Conservation (phyloP, 1,284 basidiomycete genomes). For the Chalciporus sp. region DNA sequence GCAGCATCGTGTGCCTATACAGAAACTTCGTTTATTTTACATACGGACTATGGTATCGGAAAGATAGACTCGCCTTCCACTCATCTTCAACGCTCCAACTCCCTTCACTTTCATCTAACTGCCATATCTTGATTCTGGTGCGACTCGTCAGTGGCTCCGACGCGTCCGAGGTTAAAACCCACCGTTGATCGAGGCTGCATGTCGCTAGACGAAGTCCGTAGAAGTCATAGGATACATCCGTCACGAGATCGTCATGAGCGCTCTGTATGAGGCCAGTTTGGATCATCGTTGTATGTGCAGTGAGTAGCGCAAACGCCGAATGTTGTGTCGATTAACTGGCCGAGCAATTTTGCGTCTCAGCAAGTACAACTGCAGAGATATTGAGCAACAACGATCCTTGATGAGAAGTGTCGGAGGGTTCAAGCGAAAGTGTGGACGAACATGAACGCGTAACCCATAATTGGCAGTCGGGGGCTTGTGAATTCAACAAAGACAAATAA, state of each 20-base stretch:
- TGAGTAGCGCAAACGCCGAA: too few species aligned
- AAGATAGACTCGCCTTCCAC: conserved; percentile 71
- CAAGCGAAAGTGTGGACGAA: not conserved
- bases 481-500: conserved; percentile 23
- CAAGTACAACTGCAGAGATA: not conserved
- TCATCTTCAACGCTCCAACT: conserved; percentile 79
- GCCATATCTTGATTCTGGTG: conserved; percentile 78
- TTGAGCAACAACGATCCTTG: not conserved
- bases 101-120: conserved; percentile 67
- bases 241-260: conserved; percentile 77
- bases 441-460: conserved; percentile 7
- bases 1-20: conserved; percentile 86
- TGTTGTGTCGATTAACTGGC: not conserved
- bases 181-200: conserved; percentile 80
- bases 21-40: conserved; percentile 1
- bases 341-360: not conserved
- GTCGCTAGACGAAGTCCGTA: conserved; percentile 83
- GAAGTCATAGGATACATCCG: conserved; percentile 87
- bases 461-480: conserved; percentile 15
- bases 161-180: conserved; percentile 12
- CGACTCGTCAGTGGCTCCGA: conserved; percentile 6
- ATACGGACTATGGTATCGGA: not conserved
- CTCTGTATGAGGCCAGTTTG: conserved; percentile 74
- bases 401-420: not conserved
- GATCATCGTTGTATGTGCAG: conserved; percentile 49